Evolutionary conservation across 2,329 filamentous ascomycete genomes (phyloP).

Genomic region (Botrytis deweyae): DNA sequence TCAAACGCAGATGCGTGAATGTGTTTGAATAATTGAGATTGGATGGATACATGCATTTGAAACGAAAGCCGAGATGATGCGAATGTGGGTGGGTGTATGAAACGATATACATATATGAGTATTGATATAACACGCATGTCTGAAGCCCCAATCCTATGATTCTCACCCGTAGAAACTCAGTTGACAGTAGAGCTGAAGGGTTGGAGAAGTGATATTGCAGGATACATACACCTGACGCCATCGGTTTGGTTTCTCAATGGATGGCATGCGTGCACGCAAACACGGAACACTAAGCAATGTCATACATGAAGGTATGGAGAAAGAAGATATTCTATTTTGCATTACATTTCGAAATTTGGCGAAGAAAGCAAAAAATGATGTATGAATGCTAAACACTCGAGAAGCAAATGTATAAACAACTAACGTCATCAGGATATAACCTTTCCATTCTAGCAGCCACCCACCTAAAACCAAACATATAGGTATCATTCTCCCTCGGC

Average conservation of each 20-base stretch:
- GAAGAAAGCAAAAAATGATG: neutral
- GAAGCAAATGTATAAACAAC: neutral
- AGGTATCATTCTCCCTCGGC: neutral
- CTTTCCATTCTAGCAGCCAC: neutral
- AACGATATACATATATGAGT: neutral
- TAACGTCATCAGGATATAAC: neutral
- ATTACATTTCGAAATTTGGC: neutral
- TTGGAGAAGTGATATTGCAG: neutral
- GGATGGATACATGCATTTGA: neutral
- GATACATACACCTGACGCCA: neutral
- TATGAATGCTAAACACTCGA: neutral
- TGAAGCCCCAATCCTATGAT: neutral
- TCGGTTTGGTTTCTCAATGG: neutral
- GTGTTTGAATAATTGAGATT: neutral
- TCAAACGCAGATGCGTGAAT: neutral
- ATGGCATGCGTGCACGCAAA: neutral
- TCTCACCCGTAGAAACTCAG: neutral
- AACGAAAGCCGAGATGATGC: neutral
- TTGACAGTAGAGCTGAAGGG: neutral
- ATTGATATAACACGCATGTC: neutral
- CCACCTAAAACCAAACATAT: neutral
- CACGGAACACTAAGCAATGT: neutral
- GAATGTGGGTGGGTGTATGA: neutral
- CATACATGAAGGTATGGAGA: neutral
- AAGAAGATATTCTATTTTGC: neutral